Percentiles rank a stretch among this genome's conserved stretches.
phyloP scores from a whole-genome alignment of 768 basidiomycete genomes.

The Trametes sanguinea region DNA sequence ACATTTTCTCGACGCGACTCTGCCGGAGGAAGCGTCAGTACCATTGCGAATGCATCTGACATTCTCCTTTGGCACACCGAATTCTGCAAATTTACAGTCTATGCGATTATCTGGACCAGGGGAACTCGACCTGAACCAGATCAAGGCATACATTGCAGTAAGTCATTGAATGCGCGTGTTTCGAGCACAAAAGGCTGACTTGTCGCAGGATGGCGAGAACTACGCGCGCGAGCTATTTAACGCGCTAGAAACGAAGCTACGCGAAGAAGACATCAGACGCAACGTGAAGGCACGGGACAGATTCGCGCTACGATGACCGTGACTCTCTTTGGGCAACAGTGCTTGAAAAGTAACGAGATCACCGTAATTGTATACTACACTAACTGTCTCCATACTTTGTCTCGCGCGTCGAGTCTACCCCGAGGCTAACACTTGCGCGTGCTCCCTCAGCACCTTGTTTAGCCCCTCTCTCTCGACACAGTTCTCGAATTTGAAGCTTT shows the following conservation, averaged over 20 bases:
- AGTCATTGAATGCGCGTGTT: slow-evolving; percentile 8
- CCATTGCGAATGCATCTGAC: slow-evolving; percentile 61
- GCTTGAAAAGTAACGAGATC: slow-evolving; percentile 5
- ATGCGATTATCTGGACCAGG: slow-evolving; percentile 67
- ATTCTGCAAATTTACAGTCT: slow-evolving; percentile 51
- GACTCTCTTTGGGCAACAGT: neutral
- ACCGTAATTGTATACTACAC: no score
- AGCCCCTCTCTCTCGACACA: slow-evolving; percentile 69
- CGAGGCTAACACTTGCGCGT: slow-evolving; percentile 21
- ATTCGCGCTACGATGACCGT: slow-evolving; percentile 38
- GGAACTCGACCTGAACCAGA: slow-evolving; percentile 49
- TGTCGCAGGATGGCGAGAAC: slow-evolving; percentile 61
- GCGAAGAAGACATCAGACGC: slow-evolving; percentile 61
- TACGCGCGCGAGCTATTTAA: slow-evolving; percentile 59
- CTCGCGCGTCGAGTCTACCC: neutral
- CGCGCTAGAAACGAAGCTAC: slow-evolving; percentile 63
- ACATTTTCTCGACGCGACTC: slow-evolving; percentile 75
- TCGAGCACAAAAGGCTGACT: neutral
- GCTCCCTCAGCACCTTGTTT: slow-evolving; percentile 32
- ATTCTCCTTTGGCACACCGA: slow-evolving; percentile 56
- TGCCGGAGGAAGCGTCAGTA: slow-evolving; percentile 69
- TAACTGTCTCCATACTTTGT: neutral
- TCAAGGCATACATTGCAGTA: slow-evolving; percentile 61
- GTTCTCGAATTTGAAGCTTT: slow-evolving; percentile 69
- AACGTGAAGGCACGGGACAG: slow-evolving; percentile 60